Conservation (phyloP, 805 yeast genomes). For the Cyberlindnera petersonii region DNA sequence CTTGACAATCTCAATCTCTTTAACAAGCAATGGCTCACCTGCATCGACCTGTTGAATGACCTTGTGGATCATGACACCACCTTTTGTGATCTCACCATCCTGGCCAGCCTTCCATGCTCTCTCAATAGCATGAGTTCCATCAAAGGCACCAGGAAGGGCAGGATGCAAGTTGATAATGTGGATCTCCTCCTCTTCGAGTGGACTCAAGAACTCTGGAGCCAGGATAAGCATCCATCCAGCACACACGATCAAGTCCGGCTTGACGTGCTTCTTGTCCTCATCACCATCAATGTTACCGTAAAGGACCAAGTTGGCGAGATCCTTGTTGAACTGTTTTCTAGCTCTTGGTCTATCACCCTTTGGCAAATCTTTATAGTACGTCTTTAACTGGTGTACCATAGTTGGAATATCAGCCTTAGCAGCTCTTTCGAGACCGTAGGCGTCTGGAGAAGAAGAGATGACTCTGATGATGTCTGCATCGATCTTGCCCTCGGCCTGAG, state of each 20-base stretch:
- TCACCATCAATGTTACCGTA: slow-evolving; percentile 39
- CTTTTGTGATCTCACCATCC: slow-evolving; percentile 65
- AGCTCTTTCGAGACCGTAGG: slow-evolving; percentile 86
- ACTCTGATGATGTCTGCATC: slow-evolving; percentile 64
- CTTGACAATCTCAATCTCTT: slow-evolving; percentile 64
- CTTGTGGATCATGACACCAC: slow-evolving; percentile 95
- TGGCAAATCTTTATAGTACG: slow-evolving; percentile 70
- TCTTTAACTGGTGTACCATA: slow-evolving; percentile 62
- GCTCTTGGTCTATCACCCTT: slow-evolving; percentile 63
- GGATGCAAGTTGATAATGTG: slow-evolving; percentile 94
- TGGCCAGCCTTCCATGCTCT: slow-evolving; percentile 96
- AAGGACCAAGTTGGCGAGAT: slow-evolving; percentile 67
- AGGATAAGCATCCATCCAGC: slow-evolving; percentile 98
- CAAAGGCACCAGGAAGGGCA: slow-evolving; percentile 95
- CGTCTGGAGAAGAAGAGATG: slow-evolving; percentile 79
- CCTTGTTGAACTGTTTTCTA: slow-evolving; percentile 70
- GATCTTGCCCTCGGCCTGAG: slow-evolving; percentile 38
- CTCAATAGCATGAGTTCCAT: slow-evolving; percentile 95
- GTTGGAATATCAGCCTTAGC: slow-evolving; percentile 65
- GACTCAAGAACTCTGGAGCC: slow-evolving; percentile 69
- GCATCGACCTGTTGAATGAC: slow-evolving; percentile 95
- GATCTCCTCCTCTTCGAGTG: slow-evolving; percentile 54
- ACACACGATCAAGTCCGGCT: slow-evolving; percentile 87
- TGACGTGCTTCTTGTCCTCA: slow-evolving; percentile 32
- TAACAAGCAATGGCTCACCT: slow-evolving; percentile 85